Evolutionary conservation across 2,329 filamentous ascomycete genomes (phyloP), one percentile per base, ranked within the genome.

Genomic region (Lasiodiplodia sp.): DNA sequence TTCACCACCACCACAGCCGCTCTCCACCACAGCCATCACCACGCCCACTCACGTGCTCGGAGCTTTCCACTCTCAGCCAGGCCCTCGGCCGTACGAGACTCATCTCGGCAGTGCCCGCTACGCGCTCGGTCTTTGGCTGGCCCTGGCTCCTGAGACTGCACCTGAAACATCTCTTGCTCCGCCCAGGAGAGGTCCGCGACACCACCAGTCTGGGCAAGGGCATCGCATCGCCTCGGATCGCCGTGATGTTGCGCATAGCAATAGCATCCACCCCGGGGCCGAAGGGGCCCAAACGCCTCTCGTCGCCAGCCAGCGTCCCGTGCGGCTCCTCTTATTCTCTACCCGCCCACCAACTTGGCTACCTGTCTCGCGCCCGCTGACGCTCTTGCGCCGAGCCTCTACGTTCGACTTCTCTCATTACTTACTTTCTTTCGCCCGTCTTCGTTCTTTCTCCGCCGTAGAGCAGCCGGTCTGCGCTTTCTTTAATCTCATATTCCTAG

Each of bases 251-350:
- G 58, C 58, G 58, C 58, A 63, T 63, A 25, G 58, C 31, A 52
- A 23, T 34, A 34, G 31, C 31, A 34, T 28, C 44, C 11, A 4
- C n/a, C 60, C 60, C 31, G 28, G 44, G 28, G 28, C 25, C 60
- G 60, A 64, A 56, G 60, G 60, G 60, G 60, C 60, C 60, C 60
- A 64, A 64, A 64, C 63, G 37, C 37, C 34, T 66, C 52, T 49
- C 18, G 65, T 58, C 65, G 65, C 65, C 65, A 67, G 65, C 53
- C n/a, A n/a, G 37, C 52, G 65, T 25, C 40, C 65, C 40, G 44
- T 58, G 53, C 65, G 55, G 34, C 40, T 52, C 6, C 65, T 52
- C 65, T 37, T 58, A 57, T 47, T n/a, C 52, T 18, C 25, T 28
- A n/a, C 8, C 64, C 38, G 37, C 53, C 47, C 55, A 16, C 44